These are phyloP conservation scores for Naumovozyma baii DNA, from an alignment of 805 yeast genomes.

Conservation along the genomic window DNA sequence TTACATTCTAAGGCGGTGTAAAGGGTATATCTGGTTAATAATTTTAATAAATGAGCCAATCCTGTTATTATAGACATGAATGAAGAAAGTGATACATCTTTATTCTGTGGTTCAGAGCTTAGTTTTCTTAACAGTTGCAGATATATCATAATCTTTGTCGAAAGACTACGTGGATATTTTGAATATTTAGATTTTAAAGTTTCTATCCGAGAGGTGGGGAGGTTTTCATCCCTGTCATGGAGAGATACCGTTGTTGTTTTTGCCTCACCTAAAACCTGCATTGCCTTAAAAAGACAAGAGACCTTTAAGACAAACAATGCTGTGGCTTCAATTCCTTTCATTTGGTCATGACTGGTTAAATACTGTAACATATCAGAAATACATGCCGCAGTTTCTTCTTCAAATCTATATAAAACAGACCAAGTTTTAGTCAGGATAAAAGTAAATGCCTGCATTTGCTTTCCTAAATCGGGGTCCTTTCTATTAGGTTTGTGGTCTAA, in stretches of 20 bases:
- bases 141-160: conserved; percentile 84
- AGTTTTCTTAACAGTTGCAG: conserved; percentile 69
- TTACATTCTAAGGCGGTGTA: conserved; percentile 65
- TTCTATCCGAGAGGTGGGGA: not conserved
- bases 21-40: conserved; percentile 72
- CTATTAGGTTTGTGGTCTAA: conserved; percentile 25
- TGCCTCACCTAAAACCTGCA: conserved; percentile 45
- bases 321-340: conserved; percentile 58
- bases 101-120: conserved; percentile 28
- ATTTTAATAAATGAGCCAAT: conserved; percentile 83
- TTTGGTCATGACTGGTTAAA: conserved; percentile 65
- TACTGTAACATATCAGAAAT: conserved; percentile 85
- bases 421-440: conserved; percentile 56
- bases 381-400: conserved; percentile 80
- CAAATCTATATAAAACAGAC: conserved; percentile 79
- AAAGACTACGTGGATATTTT: conserved; percentile 70
- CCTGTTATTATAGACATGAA: conserved; percentile 78
- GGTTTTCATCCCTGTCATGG: not conserved
- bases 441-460: conserved; percentile 59
- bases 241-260: too few species aligned
- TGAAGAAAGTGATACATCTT: conserved; percentile 39
- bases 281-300: conserved; percentile 66
- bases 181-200: conserved; percentile 10
- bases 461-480: conserved; percentile 40
- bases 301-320: conserved; percentile 64